Conservation (phyloP, 257 asterid species). For the Solanum commersonii region DNA sequence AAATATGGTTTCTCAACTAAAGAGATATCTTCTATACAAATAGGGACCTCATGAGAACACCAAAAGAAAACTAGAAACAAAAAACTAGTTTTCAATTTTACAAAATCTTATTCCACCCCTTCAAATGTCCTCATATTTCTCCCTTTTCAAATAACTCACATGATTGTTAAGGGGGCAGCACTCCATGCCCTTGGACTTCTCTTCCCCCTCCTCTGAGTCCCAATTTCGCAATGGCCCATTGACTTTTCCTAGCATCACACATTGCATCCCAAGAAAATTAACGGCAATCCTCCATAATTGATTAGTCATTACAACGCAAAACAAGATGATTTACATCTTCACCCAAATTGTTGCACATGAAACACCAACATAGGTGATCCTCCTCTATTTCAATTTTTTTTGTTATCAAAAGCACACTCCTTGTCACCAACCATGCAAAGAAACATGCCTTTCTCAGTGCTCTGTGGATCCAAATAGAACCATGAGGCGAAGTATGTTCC, state of each 20-base stretch:
- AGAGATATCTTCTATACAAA: not conserved
- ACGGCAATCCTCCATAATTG: not conserved
- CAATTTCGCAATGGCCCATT: not conserved
- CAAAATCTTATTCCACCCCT: not conserved
- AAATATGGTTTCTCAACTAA: not conserved
- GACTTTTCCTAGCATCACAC: not conserved
- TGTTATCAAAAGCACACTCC: not conserved
- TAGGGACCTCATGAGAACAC: not conserved
- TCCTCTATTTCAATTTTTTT: not conserved
- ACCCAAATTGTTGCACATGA: not conserved
- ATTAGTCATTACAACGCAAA: not conserved
- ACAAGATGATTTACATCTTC: not conserved
- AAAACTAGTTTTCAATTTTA: not conserved
- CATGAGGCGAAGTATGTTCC: not conserved
- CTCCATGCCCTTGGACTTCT: not conserved
- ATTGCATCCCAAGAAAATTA: not conserved
- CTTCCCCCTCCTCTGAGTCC: not conserved
- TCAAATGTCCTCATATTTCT: not conserved
- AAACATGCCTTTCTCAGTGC: not conserved
- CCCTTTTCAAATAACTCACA: not conserved
- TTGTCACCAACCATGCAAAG: not conserved
- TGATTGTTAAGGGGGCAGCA: not conserved
- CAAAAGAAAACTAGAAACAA: not conserved
- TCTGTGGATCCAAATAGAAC: not conserved
- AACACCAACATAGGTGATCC: not conserved